phyloP scores from a whole-genome alignment of 495 filamentous ascomycete genomes.

The Xylaria palmicola region DNA sequence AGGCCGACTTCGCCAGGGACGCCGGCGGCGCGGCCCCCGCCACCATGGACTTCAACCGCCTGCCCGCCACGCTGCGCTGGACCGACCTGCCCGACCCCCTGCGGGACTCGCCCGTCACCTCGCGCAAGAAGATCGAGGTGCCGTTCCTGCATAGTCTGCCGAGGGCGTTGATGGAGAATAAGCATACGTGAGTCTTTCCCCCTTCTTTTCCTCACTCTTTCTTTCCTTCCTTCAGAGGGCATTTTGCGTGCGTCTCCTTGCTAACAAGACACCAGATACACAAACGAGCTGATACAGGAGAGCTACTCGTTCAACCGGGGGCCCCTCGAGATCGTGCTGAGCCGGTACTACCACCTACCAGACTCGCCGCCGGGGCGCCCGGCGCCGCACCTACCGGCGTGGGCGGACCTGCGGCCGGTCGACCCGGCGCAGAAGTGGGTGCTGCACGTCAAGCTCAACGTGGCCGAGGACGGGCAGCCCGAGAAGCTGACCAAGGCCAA shows the following conservation, averaged over 20 bases:
- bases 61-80: conserved; percentile 38
- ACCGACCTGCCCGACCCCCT: conserved; percentile 44
- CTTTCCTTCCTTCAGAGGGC: no score
- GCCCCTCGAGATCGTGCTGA: conserved; percentile 42
- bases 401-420: conserved; percentile 24
- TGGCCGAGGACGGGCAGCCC: conserved; percentile 38
- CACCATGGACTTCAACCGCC: conserved; percentile 26
- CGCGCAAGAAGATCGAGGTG: conserved; percentile 42
- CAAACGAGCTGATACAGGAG: conserved; percentile 41
- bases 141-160: conserved; percentile 28
- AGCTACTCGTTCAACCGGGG: conserved; percentile 43
- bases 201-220: not conserved
- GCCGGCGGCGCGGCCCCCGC: no score
- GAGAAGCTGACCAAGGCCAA: conserved; percentile 42
- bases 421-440: conserved; percentile 39
- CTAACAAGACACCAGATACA: conserved; percentile 28
- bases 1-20: conserved; percentile 32
- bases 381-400: conserved; percentile 18
- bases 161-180: conserved; percentile 33
- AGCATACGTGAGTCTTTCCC: conserved; percentile 29
- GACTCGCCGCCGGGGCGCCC: conserved; percentile 17
- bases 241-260: not conserved
- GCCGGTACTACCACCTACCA: conserved; percentile 29
- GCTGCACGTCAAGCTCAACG: conserved; percentile 39
- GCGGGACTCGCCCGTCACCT: conserved; percentile 32